phyloP scores from a whole-genome alignment of 441 rosid species.

The Brassica balearica region DNA sequence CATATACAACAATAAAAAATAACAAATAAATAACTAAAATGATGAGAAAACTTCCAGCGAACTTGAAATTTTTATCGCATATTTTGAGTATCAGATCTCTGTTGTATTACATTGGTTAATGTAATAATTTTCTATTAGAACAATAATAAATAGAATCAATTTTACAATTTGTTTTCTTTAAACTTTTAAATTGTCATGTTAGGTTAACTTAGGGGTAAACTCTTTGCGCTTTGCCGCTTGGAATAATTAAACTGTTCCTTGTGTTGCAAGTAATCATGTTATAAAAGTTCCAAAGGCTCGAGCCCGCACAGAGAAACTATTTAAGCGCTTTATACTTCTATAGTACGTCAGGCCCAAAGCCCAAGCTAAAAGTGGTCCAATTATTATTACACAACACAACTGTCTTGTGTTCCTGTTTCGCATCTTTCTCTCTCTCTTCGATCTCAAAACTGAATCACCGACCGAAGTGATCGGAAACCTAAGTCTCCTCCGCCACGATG shows the following conservation, averaged over 20 bases:
- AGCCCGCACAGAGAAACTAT: too few species aligned
- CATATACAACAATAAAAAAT: too few species aligned
- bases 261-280: too few species aligned
- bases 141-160: slow-evolving; percentile 1
- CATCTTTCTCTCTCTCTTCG: not conserved
- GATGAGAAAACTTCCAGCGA: too few species aligned
- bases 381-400: too few species aligned
- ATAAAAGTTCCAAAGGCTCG: too few species aligned
- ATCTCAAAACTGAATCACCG: not conserved
- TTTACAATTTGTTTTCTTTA: not conserved
- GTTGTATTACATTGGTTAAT: too few species aligned
- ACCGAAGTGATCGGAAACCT: slow-evolving; percentile 39
- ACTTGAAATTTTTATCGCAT: too few species aligned
- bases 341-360: not conserved
- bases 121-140: too few species aligned
- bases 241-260: slow-evolving; percentile 2
- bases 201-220: not conserved
- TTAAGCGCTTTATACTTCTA: not conserved
- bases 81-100: too few species aligned
- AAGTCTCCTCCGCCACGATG: slow-evolving; percentile 30
- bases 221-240: not conserved
- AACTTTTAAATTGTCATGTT: slow-evolving; percentile 7
- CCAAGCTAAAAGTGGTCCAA: not conserved
- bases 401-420: not conserved
- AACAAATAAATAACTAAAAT: too few species aligned